phyloP scores from a whole-genome alignment of 1,284 basidiomycete genomes.

The Sutorius eximius region DNA sequence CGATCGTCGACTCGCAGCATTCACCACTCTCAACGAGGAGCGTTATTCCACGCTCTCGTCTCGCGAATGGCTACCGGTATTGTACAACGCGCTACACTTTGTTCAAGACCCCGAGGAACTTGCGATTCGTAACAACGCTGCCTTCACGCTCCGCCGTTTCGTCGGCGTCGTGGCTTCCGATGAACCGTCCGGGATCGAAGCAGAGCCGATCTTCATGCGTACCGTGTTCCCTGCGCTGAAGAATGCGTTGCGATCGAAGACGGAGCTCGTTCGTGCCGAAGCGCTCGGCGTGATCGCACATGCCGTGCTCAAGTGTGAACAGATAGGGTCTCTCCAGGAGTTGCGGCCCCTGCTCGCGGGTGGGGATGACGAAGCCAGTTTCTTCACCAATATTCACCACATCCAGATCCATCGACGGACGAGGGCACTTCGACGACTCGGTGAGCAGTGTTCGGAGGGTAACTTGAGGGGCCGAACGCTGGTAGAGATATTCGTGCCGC shows the following conservation, averaged over 20 bases:
- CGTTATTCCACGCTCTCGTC: slow-evolving; percentile 50
- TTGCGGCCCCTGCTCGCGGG: slow-evolving; percentile 82
- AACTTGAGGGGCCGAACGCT: slow-evolving; percentile 73
- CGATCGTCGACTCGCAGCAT: slow-evolving; percentile 81
- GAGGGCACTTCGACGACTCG: slow-evolving; percentile 84
- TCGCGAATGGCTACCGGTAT: slow-evolving; percentile 79
- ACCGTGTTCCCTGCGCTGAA: slow-evolving; percentile 83
- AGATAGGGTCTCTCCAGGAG: slow-evolving; percentile 68
- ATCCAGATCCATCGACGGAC: slow-evolving; percentile 91
- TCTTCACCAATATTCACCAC: slow-evolving; percentile 96
- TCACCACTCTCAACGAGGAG: slow-evolving; percentile 71
- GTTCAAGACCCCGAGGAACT: slow-evolving; percentile 91
- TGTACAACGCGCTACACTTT: slow-evolving; percentile 85
- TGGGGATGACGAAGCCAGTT: slow-evolving; percentile 93
- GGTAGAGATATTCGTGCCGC: slow-evolving; percentile 83
- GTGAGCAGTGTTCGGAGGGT: slow-evolving; percentile 76
- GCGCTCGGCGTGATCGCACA: slow-evolving; percentile 80
- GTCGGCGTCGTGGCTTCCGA: slow-evolving; percentile 51
- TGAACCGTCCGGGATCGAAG: slow-evolving; percentile 20
- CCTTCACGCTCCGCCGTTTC: slow-evolving; percentile 77
- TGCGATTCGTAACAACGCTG: slow-evolving; percentile 83
- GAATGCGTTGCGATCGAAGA: slow-evolving; percentile 76
- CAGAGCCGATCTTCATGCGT: slow-evolving; percentile 58
- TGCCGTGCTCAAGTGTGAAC: slow-evolving; percentile 67
- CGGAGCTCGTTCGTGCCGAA: slow-evolving; percentile 89